Base-by-base conservation (phyloP, 2,329 filamentous ascomycete genomes). In the Aspergillus hiratsukae region DNA sequence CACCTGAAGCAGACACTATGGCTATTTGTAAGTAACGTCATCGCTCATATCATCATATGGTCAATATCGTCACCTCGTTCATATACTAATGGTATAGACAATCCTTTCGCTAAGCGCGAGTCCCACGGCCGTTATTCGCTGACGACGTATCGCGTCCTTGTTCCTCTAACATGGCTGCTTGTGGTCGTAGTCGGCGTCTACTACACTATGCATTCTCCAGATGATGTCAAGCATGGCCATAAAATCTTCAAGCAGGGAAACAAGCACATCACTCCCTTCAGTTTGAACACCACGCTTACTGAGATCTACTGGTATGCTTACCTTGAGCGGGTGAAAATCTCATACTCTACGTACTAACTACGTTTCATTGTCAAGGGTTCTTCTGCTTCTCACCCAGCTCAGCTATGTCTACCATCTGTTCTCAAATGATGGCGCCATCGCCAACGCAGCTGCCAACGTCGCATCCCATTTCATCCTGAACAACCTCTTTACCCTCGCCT, bases 401-500 rank as follows among this genome's bases (percentile, higher is more conserved):
- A 85, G 83, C 64, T 96, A 95, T 73, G 79, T 91, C 58, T 83
- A 81, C 66, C 85, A 90, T 66, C 84, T 96, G 62, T 95, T 91
- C 80, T 87, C 85, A 49, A 78, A 79, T 62, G 83, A 87, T 63
- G 69, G 79, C 48, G 82, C 83, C 28, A 79, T 83, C 53, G 83
- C 90, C 61, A 83, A 84, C 58, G 81, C 85, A 17, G 89, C 91
- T 23, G 88, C 87, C 62, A 86, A 89, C 63, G 87, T 95, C 14
- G 91, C 89, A 58, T 83, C 84, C 64, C 90, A 96, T 78, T 96
- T 93, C 75, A 91, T 95, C 71, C 71, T 88, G 65, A 89, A 91
- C 81, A 96, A 96, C 74, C 77, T 96, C 45, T 81, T 96, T 58
- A 84, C 91, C 72, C 88, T 92, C 63, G 85, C 83, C 64, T 96